These are phyloP conservation scores for Aquilaria agallochum DNA, from an alignment of 441 rosid species.

Conservation along the genomic window DNA sequence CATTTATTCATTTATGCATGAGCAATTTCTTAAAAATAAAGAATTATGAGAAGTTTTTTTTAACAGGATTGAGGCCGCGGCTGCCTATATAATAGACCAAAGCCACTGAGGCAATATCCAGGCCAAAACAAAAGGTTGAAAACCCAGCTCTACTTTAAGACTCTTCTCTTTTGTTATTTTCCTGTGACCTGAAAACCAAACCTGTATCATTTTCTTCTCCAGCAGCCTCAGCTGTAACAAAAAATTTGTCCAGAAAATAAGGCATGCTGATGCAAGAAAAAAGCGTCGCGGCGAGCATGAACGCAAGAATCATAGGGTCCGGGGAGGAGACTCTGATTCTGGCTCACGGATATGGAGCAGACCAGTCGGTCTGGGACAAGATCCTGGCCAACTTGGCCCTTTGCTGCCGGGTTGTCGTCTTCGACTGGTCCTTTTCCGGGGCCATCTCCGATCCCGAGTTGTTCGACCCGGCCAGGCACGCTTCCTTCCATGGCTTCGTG, in stretches of 20 bases:
- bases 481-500: constrained; percentile 55
- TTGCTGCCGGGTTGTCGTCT: constrained; percentile 45
- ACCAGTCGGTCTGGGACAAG: constrained; percentile 78
- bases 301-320: constrained; percentile 54
- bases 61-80: not conserved
- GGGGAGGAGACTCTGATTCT: constrained; percentile 46
- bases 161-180: not conserved
- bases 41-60: no score
- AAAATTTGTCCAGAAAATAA: no score
- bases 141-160: not conserved
- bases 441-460: constrained; percentile 46
- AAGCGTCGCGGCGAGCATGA: constrained; percentile 50
- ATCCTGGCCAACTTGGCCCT: constrained; percentile 44
- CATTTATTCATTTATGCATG: no score
- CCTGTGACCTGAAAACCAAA: not conserved
- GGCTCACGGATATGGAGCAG: constrained; percentile 77
- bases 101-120: not conserved
- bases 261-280: constrained; percentile 35
- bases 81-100: constrained; percentile 23
- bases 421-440: constrained; percentile 81
- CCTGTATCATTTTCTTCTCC: not conserved
- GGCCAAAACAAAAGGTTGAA: no score
- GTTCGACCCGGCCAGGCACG: constrained; percentile 54
- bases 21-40: no score
- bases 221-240: no score